A percentile compares a stretch with the other conserved stretches of the same genome.
These are phyloP conservation scores for Mycena amicta DNA, from an alignment of 768 basidiomycete species.

Conservation along the genomic window DNA sequence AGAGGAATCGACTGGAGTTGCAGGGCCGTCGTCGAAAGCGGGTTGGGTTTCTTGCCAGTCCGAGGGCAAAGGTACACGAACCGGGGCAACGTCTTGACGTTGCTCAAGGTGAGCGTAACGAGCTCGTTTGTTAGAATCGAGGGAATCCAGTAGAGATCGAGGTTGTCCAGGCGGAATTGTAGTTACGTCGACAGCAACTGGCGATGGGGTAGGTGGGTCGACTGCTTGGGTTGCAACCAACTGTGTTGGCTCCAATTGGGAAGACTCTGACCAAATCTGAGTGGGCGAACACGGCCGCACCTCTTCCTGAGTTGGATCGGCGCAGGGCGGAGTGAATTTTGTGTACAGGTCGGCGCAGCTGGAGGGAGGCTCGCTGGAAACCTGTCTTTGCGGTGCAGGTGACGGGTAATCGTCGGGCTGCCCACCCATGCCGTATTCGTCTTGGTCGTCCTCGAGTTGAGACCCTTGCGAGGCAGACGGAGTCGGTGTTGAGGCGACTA, in stretches of 20 bases:
- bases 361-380: slow-evolving; percentile 40
- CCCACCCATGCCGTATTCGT: too few relatives aligned
- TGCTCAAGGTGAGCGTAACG: slow-evolving; percentile 8
- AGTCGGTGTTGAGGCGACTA: slow-evolving; percentile 64
- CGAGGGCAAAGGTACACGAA: not conserved
- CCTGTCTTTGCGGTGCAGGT: slow-evolving; percentile 29
- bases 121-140: slow-evolving; percentile 5
- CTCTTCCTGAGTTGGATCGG: slow-evolving; percentile 25
- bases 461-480: slow-evolving; percentile 47
- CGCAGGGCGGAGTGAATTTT: slow-evolving; percentile 22
- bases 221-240: slow-evolving; percentile 11
- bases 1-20: too few relatives aligned
- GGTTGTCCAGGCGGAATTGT: not conserved
- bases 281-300: not conserved
- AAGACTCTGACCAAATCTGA: not conserved
- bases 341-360: slow-evolving; percentile 33
- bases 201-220: slow-evolving; percentile 2
- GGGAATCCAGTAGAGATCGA: slow-evolving; percentile 1
- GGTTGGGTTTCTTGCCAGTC: slow-evolving; percentile 22
- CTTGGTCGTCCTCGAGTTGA: slow-evolving; percentile 21
- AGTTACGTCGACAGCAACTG: slow-evolving; percentile 1
- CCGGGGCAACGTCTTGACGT: not conserved
- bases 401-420: slow-evolving; percentile 3
- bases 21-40: slow-evolving; percentile 9
- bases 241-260: slow-evolving; percentile 1